These are phyloP conservation scores for Blastocystis sp. DNA, from an alignment of 352 stramenopile species.

Conservation along the genomic window DNA sequence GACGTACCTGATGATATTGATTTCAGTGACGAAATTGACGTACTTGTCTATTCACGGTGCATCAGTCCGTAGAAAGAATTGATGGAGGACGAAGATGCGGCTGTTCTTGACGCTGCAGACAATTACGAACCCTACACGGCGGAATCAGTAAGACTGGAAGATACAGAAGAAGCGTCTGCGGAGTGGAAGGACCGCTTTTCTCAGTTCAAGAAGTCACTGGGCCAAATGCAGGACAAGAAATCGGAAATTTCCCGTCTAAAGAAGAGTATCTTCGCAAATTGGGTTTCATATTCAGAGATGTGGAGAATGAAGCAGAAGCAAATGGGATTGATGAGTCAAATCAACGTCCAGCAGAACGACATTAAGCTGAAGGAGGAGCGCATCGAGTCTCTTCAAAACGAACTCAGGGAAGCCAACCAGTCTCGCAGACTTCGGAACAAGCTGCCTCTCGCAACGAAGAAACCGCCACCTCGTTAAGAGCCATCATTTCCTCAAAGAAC, in stretches of 20 bases:
- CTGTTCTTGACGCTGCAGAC: neutral
- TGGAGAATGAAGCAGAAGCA: conserved; percentile 61
- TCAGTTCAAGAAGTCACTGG: conserved; percentile 19
- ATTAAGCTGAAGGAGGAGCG: conserved; percentile 26
- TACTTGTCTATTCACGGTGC: neutral
- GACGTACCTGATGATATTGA: neutral
- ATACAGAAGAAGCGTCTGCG: neutral
- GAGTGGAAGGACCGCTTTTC: conserved; percentile 54
- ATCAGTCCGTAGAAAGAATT: neutral
- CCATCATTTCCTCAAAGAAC: conserved; percentile 61
- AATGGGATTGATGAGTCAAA: conserved; percentile 51
- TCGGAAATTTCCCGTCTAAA: conserved; percentile 13
- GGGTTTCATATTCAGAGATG: conserved; percentile 18
- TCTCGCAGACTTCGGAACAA: neutral
- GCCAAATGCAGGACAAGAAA: conserved; percentile 28
- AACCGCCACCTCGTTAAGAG: conserved; percentile 4
- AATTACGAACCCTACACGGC: neutral
- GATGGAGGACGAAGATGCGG: neutral
- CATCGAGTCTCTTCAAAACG: neutral
- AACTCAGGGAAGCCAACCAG: neutral
- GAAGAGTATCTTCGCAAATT: neutral
- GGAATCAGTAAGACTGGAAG: neutral
- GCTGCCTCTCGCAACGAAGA: neutral
- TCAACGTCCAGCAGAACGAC: conserved; percentile 43
- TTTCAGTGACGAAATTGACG: neutral